Conservation (phyloP, 2,329 filamentous ascomycete species). For the Sphaerulina musiva region DNA sequence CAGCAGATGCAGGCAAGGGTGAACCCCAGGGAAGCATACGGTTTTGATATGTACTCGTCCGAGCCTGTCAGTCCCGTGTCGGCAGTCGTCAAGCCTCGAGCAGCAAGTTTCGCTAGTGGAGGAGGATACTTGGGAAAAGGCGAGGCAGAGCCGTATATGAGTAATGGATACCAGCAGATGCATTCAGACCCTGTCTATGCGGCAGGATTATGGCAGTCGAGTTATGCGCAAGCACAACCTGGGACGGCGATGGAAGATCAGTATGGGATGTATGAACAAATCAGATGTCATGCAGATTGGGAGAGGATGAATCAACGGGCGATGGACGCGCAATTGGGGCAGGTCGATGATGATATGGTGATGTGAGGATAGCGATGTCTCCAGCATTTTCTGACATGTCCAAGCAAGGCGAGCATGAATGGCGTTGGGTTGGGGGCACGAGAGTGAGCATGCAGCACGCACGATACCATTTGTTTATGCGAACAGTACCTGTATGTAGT, state of each 20-base stretch:
- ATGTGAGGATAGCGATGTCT: slow-evolving; percentile 19
- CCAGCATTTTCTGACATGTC: neutral
- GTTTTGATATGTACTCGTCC: slow-evolving; percentile 24
- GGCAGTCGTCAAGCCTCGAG: slow-evolving; percentile 27
- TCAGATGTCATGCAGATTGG: slow-evolving; percentile 47
- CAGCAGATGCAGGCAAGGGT: slow-evolving; percentile 22
- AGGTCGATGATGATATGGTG: slow-evolving; percentile 32
- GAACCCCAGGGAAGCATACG: slow-evolving; percentile 19
- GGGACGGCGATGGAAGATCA: slow-evolving; percentile 56
- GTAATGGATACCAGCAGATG: slow-evolving; percentile 64
- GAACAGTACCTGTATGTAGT: neutral
- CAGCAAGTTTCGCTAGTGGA: slow-evolving; percentile 25
- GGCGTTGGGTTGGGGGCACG: neutral
- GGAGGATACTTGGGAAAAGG: slow-evolving; percentile 17
- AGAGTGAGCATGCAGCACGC: neutral
- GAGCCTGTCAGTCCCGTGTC: slow-evolving; percentile 28
- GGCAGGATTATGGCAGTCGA: slow-evolving; percentile 34
- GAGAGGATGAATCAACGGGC: slow-evolving; percentile 22
- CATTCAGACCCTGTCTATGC: slow-evolving; percentile 63
- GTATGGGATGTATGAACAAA: slow-evolving; percentile 57
- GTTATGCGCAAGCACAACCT: slow-evolving; percentile 34
- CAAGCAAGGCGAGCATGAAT: neutral
- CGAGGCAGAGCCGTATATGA: slow-evolving; percentile 72
- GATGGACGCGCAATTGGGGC: slow-evolving; percentile 16
- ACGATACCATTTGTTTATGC: neutral